A percentile compares a stretch with the other conserved stretches of the same genome.
Conservation (phyloP, 768 basidiomycete species). For the Lactarius tabidus region DNA sequence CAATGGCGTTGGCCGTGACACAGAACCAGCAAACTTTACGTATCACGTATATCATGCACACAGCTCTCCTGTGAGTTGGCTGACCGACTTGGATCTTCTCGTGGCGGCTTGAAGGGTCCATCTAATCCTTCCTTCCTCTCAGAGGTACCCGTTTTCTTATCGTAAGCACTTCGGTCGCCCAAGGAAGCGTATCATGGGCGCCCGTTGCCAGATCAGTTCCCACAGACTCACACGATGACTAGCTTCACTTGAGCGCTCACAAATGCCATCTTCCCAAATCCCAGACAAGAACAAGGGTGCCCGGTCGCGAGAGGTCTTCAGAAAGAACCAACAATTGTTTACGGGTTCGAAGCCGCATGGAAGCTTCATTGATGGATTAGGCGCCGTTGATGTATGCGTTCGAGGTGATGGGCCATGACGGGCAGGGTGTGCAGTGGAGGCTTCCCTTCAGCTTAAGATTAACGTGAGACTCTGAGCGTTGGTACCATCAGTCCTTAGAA, state of each 20-base stretch:
- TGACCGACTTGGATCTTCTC: slow-evolving; percentile 10
- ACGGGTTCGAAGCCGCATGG: background rate
- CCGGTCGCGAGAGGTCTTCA: slow-evolving; percentile 64
- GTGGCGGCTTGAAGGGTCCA: background rate
- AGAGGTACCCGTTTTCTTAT: slow-evolving; percentile 61
- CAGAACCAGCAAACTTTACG: slow-evolving; percentile 59
- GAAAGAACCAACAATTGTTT: slow-evolving; percentile 63
- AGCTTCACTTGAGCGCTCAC: slow-evolving; percentile 6
- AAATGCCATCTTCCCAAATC: slow-evolving; percentile 39
- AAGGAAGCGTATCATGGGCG: slow-evolving; percentile 67
- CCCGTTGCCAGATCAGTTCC: slow-evolving; percentile 53
- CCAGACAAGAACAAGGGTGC: slow-evolving; percentile 54
- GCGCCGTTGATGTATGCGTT: background rate
- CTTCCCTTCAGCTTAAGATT: background rate
- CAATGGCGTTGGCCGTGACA: slow-evolving; percentile 71
- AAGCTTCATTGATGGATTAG: background rate
- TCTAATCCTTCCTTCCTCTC: background rate
- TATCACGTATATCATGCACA: slow-evolving; percentile 74
- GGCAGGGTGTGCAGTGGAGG: background rate
- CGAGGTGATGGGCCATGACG: background rate
- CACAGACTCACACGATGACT: background rate
- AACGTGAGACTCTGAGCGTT: background rate
- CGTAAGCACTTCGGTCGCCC: slow-evolving; percentile 57
- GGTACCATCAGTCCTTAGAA: background rate
- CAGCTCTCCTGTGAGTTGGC: slow-evolving; percentile 53